Conservation (phyloP, 2,329 filamentous ascomycete species). For the Sporothrix sp. region DNA sequence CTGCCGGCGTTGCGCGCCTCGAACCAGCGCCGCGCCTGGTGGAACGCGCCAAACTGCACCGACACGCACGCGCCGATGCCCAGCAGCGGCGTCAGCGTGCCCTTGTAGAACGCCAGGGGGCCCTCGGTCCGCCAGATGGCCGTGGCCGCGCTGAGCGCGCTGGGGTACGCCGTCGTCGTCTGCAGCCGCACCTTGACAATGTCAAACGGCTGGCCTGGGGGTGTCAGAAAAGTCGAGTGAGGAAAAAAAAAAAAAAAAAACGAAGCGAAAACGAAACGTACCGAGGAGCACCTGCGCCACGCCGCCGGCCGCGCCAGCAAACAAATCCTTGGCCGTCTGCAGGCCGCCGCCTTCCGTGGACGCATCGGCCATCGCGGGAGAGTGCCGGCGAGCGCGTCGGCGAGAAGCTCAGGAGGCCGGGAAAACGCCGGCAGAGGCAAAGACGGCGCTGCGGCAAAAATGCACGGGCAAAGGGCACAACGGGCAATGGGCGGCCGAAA, state of each 20-base stretch:
- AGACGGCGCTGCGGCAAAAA: too few relatives aligned
- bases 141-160: slow-evolving; percentile 68
- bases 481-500: too few relatives aligned
- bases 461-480: too few relatives aligned
- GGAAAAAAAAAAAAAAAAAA: background rate
- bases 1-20: slow-evolving; percentile 57
- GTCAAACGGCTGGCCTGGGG: slow-evolving; percentile 61
- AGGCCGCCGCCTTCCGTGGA: slow-evolving; percentile 27
- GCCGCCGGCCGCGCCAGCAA: slow-evolving; percentile 82
- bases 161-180: slow-evolving; percentile 72
- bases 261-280: slow-evolving; percentile 26
- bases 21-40: slow-evolving; percentile 78
- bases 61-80: slow-evolving; percentile 96
- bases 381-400: too few relatives aligned
- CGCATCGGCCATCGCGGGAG: slow-evolving; percentile 11
- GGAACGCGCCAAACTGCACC: slow-evolving; percentile 97
- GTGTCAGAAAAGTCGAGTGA: background rate
- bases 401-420: too few relatives aligned
- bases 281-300: slow-evolving; percentile 89
- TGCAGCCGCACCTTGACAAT: slow-evolving; percentile 97
- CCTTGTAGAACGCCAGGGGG: slow-evolving; percentile 92
- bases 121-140: slow-evolving; percentile 86
- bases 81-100: slow-evolving; percentile 85
- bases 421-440: too few relatives aligned
- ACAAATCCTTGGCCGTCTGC: slow-evolving; percentile 77